Conservation (phyloP, 371 early-diverging fungal genomes). For the Apophysomyces sp. region DNA sequence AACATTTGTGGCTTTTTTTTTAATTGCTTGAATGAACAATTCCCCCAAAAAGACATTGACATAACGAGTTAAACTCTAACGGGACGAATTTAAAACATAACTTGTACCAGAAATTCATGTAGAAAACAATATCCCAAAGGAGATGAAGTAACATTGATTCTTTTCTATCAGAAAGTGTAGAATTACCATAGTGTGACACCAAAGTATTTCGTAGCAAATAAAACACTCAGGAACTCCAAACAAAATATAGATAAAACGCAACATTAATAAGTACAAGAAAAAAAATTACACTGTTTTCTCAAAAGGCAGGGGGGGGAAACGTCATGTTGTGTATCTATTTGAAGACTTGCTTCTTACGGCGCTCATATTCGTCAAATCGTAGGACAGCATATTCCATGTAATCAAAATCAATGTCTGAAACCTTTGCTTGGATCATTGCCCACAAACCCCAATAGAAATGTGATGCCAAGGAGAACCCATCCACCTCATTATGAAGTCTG, state of each 20-base stretch:
- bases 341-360: conserved; percentile 42
- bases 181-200: too few species aligned
- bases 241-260: background rate
- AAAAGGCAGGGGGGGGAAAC: background rate
- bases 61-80: too few species aligned
- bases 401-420: conserved; percentile 92
- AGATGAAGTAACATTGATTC: too few species aligned
- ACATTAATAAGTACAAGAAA: background rate
- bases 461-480: conserved; percentile 82
- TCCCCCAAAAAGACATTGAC: too few species aligned
- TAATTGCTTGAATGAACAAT: too few species aligned
- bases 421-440: conserved; percentile 85
- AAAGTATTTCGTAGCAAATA: background rate
- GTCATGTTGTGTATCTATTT: background rate
- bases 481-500: conserved; percentile 70
- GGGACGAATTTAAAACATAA: too few species aligned
- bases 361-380: conserved; percentile 78
- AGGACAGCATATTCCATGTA: conserved; percentile 88
- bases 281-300: background rate
- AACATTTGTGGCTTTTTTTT: too few species aligned
- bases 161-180: too few species aligned
- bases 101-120: too few species aligned
- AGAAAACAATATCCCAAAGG: too few species aligned
- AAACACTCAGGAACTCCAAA: background rate
- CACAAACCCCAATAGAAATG: conserved; percentile 94